Conservation (phyloP, 495 filamentous ascomycete genomes). For the Talaromyces borbonicus region DNA sequence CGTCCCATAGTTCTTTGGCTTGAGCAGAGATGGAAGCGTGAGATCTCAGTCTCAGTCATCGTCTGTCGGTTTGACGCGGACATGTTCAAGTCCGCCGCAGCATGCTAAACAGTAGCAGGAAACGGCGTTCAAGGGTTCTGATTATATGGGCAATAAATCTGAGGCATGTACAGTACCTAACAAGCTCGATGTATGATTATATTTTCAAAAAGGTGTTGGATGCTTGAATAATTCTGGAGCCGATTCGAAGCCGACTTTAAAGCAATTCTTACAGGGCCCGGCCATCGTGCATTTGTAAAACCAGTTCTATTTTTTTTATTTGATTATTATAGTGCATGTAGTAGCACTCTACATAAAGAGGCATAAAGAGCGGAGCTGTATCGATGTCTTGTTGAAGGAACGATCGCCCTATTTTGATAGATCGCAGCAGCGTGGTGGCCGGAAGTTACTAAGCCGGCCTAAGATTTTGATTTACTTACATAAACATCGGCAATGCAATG, state of each 20-base stretch:
- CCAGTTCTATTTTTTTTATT: too few species aligned
- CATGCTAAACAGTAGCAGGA: background rate
- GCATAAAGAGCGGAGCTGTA: too few species aligned
- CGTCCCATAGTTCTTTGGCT: background rate
- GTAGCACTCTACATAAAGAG: too few species aligned
- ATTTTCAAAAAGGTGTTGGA: background rate
- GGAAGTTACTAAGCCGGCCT: too few species aligned
- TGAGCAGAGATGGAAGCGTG: background rate
- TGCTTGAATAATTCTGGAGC: too few species aligned
- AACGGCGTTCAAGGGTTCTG: background rate
- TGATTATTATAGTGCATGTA: too few species aligned
- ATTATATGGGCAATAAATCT: background rate
- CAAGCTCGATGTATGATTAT: background rate
- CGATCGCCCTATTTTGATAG: too few species aligned
- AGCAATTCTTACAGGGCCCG: too few species aligned
- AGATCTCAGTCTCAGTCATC: background rate
- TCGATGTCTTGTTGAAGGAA: too few species aligned
- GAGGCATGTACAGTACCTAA: constrained; percentile 3
- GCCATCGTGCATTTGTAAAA: too few species aligned
- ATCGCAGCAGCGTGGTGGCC: too few species aligned
- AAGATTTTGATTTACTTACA: background rate
- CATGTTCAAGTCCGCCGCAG: background rate
- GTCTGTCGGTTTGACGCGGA: background rate
- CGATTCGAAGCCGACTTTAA: too few species aligned
- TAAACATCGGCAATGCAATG: background rate